Percentiles rank a stretch among this genome's conserved stretches.
Conservation (phyloP, 208 protist species). For the Trypanosoma platydactyli region DNA sequence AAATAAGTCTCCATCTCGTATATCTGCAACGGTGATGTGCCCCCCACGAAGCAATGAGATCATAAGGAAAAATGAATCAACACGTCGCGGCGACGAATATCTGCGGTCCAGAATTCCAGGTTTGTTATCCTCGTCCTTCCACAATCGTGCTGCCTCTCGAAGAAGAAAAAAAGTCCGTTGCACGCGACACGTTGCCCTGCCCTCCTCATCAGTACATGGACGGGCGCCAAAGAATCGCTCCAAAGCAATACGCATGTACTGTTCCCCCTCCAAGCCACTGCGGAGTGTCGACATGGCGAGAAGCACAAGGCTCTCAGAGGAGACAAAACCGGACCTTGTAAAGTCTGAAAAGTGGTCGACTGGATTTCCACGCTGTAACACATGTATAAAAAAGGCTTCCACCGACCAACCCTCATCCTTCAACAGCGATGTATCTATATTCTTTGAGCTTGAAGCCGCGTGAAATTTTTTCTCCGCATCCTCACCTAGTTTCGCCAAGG, state of each 20-base stretch:
- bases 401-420: constrained; percentile 10
- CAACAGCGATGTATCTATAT: neutral
- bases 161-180: constrained; percentile 30
- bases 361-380: neutral
- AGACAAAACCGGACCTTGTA: constrained; percentile 23
- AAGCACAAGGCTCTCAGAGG: constrained; percentile 21
- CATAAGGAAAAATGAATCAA: constrained; percentile 59
- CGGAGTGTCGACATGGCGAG: constrained; percentile 12
- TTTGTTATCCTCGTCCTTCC: constrained; percentile 12
- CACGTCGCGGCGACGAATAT: constrained; percentile 40
- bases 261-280: neutral
- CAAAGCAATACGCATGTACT: neutral
- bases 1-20: constrained; percentile 33
- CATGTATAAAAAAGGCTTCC: constrained; percentile 3
- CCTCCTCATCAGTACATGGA: constrained; percentile 9
- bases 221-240: constrained; percentile 11
- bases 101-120: constrained; percentile 24
- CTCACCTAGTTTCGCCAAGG: constrained; percentile 1
- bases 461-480: constrained; percentile 4
- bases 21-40: constrained; percentile 33
- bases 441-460: neutral
- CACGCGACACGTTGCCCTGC: neutral
- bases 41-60: constrained; percentile 33
- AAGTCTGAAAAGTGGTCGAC: constrained; percentile 13
- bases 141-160: constrained; percentile 27